A percentile compares a stretch with the other conserved stretches of the same genome.
Evolutionary conservation across 1,139 yeast species (phyloP).

Genomic region (Lodderomyces jiufengensis): DNA sequence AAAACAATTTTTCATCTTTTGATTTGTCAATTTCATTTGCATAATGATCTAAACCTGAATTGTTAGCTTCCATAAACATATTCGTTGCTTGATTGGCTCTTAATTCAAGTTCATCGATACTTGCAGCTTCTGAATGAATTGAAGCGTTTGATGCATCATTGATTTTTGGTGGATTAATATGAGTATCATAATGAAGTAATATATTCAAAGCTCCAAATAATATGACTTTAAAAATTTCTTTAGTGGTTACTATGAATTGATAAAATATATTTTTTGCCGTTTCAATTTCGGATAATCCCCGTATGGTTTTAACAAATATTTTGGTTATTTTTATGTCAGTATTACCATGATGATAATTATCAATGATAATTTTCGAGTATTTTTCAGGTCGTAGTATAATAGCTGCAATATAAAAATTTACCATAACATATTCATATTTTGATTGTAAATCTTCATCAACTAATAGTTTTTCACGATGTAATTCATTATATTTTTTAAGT

Average conservation of each 20-base stretch:
- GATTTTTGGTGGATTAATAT: conserved; percentile 5
- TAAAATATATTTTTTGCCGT: conserved; percentile 23
- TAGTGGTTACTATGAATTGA: conserved; percentile 22
- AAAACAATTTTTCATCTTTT: background rate
- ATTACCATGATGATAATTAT: conserved; percentile 23
- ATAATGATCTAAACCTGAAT: conserved; percentile 14
- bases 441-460: conserved; percentile 19
- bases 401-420: conserved; percentile 42
- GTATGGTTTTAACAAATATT: conserved; percentile 37
- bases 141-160: conserved; percentile 10
- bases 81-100: conserved; percentile 6
- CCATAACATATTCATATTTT: conserved; percentile 26
- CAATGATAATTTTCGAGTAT: conserved; percentile 25
- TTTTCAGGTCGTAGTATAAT: conserved; percentile 37
- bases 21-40: conserved; percentile 7
- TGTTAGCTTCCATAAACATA: conserved; percentile 6
- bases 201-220: conserved; percentile 29
- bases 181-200: conserved; percentile 22
- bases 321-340: conserved; percentile 30
- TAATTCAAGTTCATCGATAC: conserved; percentile 8
- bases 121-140: conserved; percentile 9
- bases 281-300: conserved; percentile 32
- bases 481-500: conserved; percentile 19
- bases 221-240: conserved; percentile 25
- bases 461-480: conserved; percentile 13